A percentile compares a stretch with the other conserved stretches of the same genome.
Evolutionary conservation across 176 grass and related monocot species (phyloP).

Genomic region (Alloteropsis semialata): DNA sequence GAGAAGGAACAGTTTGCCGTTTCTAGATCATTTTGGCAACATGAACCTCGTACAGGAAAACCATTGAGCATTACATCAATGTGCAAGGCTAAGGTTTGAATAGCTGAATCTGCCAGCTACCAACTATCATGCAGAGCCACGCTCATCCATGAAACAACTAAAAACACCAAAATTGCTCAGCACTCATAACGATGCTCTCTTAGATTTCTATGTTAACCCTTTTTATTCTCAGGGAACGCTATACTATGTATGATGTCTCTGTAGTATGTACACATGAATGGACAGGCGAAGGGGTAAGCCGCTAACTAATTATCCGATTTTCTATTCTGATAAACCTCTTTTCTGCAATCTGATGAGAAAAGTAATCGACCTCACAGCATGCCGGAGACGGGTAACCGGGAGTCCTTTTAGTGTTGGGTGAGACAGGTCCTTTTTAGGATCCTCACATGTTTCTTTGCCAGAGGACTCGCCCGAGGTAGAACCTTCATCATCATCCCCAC

Average conservation of each 20-base stretch:
- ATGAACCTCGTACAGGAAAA: not conserved
- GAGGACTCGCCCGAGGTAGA: constrained; percentile 29
- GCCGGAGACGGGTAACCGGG: constrained; percentile 36
- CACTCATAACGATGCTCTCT: not conserved
- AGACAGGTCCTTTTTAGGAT: constrained; percentile 28
- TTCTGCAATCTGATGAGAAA: constrained; percentile 54
- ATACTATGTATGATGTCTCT: constrained; percentile 21
- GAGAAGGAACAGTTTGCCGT: not conserved
- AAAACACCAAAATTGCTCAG: constrained; percentile 27
- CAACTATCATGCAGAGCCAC: not conserved
- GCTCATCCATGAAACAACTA: not conserved
- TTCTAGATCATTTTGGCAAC: not conserved
- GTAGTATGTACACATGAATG: not conserved
- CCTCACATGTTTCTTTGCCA: constrained; percentile 25
- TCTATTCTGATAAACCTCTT: constrained; percentile 31
- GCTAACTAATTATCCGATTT: not conserved
- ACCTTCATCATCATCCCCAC: constrained; percentile 21
- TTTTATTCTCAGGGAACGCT: not conserved
- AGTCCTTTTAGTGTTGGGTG: constrained; percentile 66
- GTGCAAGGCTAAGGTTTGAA: not conserved
- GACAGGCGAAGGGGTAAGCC: not conserved
- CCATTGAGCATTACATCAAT: not conserved
- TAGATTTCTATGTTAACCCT: not conserved
- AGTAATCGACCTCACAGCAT: constrained; percentile 47
- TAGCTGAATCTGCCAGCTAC: not conserved